Percentiles rank a stretch among this genome's conserved stretches.
Conservation (phyloP, 805 yeast species). For the Lipomyces anomalus region DNA sequence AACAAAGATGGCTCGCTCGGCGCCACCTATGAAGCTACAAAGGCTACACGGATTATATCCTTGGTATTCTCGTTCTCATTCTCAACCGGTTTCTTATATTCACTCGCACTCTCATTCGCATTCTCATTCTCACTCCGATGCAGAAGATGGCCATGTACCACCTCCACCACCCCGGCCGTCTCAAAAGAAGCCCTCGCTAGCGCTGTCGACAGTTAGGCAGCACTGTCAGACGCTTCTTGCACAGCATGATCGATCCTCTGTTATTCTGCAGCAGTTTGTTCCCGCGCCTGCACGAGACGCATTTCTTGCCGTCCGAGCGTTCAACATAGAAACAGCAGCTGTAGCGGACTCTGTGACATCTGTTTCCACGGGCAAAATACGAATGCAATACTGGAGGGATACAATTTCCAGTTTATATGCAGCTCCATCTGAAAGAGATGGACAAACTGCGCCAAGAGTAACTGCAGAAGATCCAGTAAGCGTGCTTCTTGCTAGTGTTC, state of each 20-base stretch:
- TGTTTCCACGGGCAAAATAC: conserved; percentile 42
- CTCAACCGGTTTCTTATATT: background rate
- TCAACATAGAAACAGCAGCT: too few species aligned
- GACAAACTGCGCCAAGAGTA: too few species aligned
- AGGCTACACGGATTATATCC: background rate
- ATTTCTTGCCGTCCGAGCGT: conserved; percentile 3
- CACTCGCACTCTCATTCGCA: conserved; percentile 6
- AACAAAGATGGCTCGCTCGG: background rate
- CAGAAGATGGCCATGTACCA: background rate
- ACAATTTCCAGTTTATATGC: conserved; percentile 45
- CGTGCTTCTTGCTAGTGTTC: conserved; percentile 49
- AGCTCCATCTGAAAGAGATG: too few species aligned
- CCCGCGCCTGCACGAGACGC: conserved; percentile 32
- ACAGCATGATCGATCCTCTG: background rate
- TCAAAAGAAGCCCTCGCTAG: background rate
- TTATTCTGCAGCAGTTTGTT: background rate
- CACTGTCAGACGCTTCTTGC: conserved; percentile 9
- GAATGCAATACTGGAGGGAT: conserved; percentile 73
- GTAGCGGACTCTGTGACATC: too few species aligned
- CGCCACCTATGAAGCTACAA: background rate
- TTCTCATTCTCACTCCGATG: conserved; percentile 3
- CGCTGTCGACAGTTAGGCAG: conserved; percentile 8
- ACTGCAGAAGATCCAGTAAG: conserved; percentile 60
- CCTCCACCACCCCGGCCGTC: conserved; percentile 6
- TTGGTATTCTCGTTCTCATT: conserved; percentile 8